These are phyloP conservation scores for Acanthamoeba castellanii DNA, from an alignment of 208 protist species.

Conservation along the genomic window DNA sequence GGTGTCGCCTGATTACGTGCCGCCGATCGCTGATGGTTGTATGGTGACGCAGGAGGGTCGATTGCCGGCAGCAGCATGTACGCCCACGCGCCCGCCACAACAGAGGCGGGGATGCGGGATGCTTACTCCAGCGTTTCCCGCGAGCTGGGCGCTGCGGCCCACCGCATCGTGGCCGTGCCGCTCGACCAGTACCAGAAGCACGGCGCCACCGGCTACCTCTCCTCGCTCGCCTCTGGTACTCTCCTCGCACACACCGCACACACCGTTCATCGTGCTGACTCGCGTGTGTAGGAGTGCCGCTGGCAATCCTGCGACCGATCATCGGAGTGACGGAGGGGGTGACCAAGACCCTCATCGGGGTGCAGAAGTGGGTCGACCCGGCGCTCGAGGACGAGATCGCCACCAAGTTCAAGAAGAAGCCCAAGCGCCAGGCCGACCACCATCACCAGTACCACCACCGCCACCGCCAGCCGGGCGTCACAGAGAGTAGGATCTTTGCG, in stretches of 20 bases:
- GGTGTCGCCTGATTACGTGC: not conserved
- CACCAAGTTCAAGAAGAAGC: slow-evolving; percentile 77
- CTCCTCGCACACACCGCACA: not conserved
- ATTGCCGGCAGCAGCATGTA: slow-evolving; percentile 47
- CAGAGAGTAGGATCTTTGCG: not conserved
- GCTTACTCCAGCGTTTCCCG: slow-evolving; percentile 77
- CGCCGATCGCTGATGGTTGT: not conserved
- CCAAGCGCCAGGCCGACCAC: not conserved
- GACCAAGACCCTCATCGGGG: slow-evolving; percentile 77
- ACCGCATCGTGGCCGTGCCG: slow-evolving; percentile 79
- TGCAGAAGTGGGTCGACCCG: slow-evolving; percentile 80
- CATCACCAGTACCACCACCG: not conserved
- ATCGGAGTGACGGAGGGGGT: slow-evolving; percentile 82
- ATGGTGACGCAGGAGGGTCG: not conserved
- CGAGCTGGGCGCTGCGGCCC: slow-evolving; percentile 75
- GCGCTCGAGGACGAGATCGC: slow-evolving; percentile 74
- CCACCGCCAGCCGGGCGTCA: not conserved
- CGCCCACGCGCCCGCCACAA: slow-evolving; percentile 65
- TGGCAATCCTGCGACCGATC: slow-evolving; percentile 80
- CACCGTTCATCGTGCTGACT: not conserved
- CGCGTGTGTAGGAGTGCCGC: slow-evolving; percentile 70
- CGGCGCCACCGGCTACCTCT: slow-evolving; percentile 78
- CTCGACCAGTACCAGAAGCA: slow-evolving; percentile 81
- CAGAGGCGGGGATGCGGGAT: slow-evolving; percentile 77
- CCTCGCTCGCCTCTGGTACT: slow-evolving; percentile 73